Base-by-base conservation (phyloP, 2,329 filamentous ascomycete genomes). In the Paraphoma chrysanthemicola region DNA sequence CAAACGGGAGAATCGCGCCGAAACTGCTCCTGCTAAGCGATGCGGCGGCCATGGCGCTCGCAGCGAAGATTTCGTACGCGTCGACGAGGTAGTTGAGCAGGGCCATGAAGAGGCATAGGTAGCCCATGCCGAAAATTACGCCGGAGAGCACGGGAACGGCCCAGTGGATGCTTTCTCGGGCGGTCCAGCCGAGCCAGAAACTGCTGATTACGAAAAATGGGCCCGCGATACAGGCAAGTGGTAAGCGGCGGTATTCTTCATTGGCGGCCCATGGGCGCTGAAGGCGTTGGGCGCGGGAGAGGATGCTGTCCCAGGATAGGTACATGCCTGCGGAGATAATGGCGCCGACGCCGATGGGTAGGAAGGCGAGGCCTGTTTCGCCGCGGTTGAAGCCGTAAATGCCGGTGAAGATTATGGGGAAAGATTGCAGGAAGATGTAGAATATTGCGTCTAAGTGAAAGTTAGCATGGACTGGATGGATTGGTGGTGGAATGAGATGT, bases 1-100 rank as follows among this genome's bases (percentile, higher is more conserved):
- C 80, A 62, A 82, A 82, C 8, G 81, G 81, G 18, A 82, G 51
- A 2, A 80, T 72, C 0, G 91, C 92, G 57, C 90, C 93, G 80
- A 96, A 95, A 17, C 84, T 82, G 62, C 89, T 92, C 51, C 93
- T 54, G 90, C 85, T 14, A 73, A 95, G 91, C 45, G 89, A 90
- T 69, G 96, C 95, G 44, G 92, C 92, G 11, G 93, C 92, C 75
- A 97, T 82, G 4, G 92, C 92, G 55, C 85, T 88, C 45, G 90
- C 90, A 28, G 90, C 90, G 72, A 91, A 92, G 28, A 86, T 77
- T 51, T 90, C 89, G 76, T 93, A 93, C 18, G 90, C 89, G 54
- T 84, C 81, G 31, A 82, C 80, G 16, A 83, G 74, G 73, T 92
- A 90, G 64, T 91, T 89, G 77, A 86, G 67, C 29, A 80, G 65